A percentile compares a stretch with the other conserved stretches of the same genome.
Evolutionary conservation across 495 filamentous ascomycete species (phyloP).

Genomic region (Talaromyces thailandensis): DNA sequence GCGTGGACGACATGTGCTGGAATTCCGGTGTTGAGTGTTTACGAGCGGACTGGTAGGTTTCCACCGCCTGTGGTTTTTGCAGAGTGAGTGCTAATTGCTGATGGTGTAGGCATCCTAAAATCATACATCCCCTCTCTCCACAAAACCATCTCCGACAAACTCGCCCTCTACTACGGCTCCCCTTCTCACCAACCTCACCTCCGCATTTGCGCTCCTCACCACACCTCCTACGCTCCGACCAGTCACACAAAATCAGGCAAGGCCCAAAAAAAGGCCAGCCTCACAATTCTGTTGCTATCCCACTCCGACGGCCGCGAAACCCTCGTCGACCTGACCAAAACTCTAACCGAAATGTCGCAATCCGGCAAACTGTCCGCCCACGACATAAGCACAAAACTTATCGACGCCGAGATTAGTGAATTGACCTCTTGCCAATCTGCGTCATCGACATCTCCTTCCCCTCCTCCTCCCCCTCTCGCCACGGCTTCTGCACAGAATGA

Average conservation of each 20-base stretch:
- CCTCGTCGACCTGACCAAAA: constrained; percentile 90
- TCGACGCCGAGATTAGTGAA: constrained; percentile 80
- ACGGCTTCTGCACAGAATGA: background rate
- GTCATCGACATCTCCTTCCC: constrained; percentile 5
- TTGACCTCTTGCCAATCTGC: constrained; percentile 33
- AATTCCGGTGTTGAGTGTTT: constrained; percentile 77
- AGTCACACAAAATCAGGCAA: constrained; percentile 14
- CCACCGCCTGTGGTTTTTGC: background rate
- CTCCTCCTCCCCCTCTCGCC: background rate
- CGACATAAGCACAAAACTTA: constrained; percentile 76
- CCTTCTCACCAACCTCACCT: constrained; percentile 53
- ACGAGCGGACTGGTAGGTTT: constrained; percentile 75
- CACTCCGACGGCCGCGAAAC: constrained; percentile 85
- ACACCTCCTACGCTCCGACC: constrained; percentile 23
- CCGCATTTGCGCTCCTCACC: constrained; percentile 68
- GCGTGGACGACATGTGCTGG: constrained; percentile 88
- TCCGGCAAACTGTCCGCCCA: constrained; percentile 65
- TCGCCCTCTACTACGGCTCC: constrained; percentile 74
- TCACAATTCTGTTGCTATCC: constrained; percentile 81
- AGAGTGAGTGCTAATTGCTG: constrained; percentile 2
- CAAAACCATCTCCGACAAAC: constrained; percentile 58
- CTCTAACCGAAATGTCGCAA: constrained; percentile 89
- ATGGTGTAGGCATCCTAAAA: constrained; percentile 77
- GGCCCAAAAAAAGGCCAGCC: constrained; percentile 25
- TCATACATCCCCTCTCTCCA: constrained; percentile 71